Conservation (phyloP, 1,284 basidiomycete genomes). For the Ustilago nuda region DNA sequence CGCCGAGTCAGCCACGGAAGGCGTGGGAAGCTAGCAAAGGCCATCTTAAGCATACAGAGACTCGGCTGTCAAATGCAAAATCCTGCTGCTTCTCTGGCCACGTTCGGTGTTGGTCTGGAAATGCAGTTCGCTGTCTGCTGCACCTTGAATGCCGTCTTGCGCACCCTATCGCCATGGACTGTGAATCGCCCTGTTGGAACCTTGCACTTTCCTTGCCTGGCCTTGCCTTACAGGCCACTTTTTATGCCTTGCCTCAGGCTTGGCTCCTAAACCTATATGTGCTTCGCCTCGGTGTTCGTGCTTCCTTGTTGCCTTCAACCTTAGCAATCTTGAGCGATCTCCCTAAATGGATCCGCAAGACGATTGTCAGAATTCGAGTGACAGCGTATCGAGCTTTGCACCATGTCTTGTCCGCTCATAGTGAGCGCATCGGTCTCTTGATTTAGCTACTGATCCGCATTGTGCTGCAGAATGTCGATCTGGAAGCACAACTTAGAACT, state of each 20-base stretch:
- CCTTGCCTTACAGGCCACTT: background rate
- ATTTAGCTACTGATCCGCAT: background rate
- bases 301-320: background rate
- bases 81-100: slow-evolving; percentile 3
- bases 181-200: background rate
- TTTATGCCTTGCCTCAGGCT: background rate
- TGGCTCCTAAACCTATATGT: background rate
- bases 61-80: slow-evolving; percentile 1
- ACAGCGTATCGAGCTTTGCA: background rate
- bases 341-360: background rate
- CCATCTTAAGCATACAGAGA: background rate
- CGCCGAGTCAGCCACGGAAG: slow-evolving; percentile 7
- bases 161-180: slow-evolving; percentile 1
- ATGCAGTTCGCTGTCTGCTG: slow-evolving; percentile 27
- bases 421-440: background rate
- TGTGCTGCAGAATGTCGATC: slow-evolving; percentile 36
- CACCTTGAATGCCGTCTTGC: background rate
- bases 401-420: background rate
- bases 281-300: slow-evolving; percentile 4
- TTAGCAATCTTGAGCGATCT: background rate
- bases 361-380: background rate
- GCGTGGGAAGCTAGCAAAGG: slow-evolving; percentile 11
- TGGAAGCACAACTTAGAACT: slow-evolving; percentile 1
- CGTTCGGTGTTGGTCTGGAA: slow-evolving; percentile 28
- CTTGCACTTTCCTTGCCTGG: background rate